Percentiles rank a stretch among this genome's conserved stretches.
Conservation (phyloP, 768 basidiomycete species). For the Leccinum longicurvipes region DNA sequence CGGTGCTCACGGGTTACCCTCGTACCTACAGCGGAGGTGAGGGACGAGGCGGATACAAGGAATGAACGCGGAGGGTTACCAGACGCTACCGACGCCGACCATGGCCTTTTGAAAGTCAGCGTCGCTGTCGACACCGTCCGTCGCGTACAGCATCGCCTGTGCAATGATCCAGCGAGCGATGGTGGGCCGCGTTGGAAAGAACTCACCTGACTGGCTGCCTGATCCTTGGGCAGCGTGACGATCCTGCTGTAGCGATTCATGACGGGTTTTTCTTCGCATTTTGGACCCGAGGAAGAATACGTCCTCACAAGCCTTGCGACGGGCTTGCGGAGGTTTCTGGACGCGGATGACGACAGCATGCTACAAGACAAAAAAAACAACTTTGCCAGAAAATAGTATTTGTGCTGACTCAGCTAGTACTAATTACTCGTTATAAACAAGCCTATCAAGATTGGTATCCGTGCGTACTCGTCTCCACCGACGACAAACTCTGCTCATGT, state of each 20-base stretch:
- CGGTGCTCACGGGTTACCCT: conserved; percentile 88
- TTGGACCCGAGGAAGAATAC: conserved; percentile 36
- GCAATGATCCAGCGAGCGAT: background rate
- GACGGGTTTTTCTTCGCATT: conserved; percentile 40
- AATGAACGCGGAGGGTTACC: conserved; percentile 52
- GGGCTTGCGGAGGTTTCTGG: conserved; percentile 13
- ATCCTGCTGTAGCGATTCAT: conserved; percentile 73
- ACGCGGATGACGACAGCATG: conserved; percentile 26
- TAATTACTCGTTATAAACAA: background rate
- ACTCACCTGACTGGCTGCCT: conserved; percentile 88
- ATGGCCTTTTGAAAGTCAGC: conserved; percentile 92
- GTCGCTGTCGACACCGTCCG: conserved; percentile 79
- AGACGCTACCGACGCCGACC: conserved; percentile 96
- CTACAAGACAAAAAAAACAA: background rate
- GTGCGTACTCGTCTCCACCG: background rate
- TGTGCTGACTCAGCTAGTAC: conserved; percentile 15
- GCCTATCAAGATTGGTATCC: background rate
- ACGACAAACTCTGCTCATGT: background rate
- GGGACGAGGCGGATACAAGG: conserved; percentile 2
- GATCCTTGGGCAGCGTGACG: conserved; percentile 89
- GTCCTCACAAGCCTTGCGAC: conserved; percentile 30
- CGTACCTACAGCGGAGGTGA: conserved; percentile 65
- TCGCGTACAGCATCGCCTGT: conserved; percentile 99
- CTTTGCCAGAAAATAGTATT: background rate
- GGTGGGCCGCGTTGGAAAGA: background rate